These are phyloP conservation scores for Candida loeiensis DNA, from an alignment of 805 yeast species.

Conservation along the genomic window DNA sequence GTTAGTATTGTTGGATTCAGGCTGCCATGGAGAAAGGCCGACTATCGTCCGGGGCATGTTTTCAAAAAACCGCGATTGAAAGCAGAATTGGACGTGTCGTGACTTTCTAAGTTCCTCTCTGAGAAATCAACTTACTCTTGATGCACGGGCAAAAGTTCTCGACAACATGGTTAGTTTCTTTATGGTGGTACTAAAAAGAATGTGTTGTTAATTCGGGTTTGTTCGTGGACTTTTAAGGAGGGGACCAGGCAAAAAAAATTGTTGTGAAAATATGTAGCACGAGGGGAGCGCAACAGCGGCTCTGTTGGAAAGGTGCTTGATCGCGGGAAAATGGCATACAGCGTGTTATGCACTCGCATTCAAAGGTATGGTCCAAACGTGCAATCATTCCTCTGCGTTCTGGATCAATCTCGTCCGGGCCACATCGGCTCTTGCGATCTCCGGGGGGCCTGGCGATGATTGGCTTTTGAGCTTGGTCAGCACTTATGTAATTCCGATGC, in stretches of 20 bases:
- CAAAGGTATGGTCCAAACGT: too few relatives aligned
- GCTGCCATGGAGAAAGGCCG: not conserved
- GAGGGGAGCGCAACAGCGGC: conserved; percentile 2
- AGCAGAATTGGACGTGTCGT: too few relatives aligned
- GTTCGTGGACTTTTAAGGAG: not conserved
- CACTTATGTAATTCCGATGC: not conserved
- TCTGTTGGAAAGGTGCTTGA: too few relatives aligned
- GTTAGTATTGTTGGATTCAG: conserved; percentile 16
- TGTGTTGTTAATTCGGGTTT: conserved; percentile 6
- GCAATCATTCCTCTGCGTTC: too few relatives aligned
- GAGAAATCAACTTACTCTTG: conserved; percentile 47
- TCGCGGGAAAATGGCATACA: too few relatives aligned
- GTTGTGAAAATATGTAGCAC: conserved; percentile 8
- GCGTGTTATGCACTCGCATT: too few relatives aligned
- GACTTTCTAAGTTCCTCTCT: too few relatives aligned
- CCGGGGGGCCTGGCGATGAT: not conserved
- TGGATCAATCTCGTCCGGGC: too few relatives aligned
- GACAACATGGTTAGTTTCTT: conserved; percentile 31
- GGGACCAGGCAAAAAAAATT: conserved; percentile 8
- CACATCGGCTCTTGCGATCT: not conserved
- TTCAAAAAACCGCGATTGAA: too few relatives aligned
- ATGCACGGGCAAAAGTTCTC: conserved; percentile 40
- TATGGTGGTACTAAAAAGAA: conserved; percentile 1
- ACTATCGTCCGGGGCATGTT: conserved; percentile 2
- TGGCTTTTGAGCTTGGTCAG: not conserved